Percentiles rank a stretch among this genome's conserved stretches.
phyloP scores from a whole-genome alignment of 2,329 filamentous ascomycete species.

The Cladosporium velox region DNA sequence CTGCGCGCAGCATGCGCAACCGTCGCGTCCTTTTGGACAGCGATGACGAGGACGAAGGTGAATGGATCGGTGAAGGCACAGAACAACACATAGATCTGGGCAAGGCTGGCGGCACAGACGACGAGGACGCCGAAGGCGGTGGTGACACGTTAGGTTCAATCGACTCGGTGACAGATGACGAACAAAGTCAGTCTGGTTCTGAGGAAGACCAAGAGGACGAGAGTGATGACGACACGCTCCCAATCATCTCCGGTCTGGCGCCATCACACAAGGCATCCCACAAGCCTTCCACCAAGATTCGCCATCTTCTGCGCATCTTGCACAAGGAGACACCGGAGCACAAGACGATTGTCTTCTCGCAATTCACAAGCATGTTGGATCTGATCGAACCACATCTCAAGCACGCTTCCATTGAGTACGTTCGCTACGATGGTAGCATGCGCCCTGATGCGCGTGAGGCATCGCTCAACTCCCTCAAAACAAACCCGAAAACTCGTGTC shows the following conservation, averaged over 20 bases:
- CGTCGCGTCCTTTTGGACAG: slow-evolving; percentile 65
- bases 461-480: slow-evolving; percentile 74
- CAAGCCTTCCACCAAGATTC: slow-evolving; percentile 84
- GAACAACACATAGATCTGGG: slow-evolving; percentile 57
- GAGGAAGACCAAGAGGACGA: slow-evolving; percentile 46
- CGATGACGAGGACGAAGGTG: slow-evolving; percentile 61
- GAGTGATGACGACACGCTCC: slow-evolving; percentile 34
- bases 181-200: slow-evolving; percentile 50
- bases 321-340: slow-evolving; percentile 75
- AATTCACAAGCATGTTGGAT: slow-evolving; percentile 98
- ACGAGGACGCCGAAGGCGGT: slow-evolving; percentile 84
- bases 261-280: slow-evolving; percentile 44
- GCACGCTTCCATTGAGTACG: slow-evolving; percentile 72
- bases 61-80: slow-evolving; percentile 75
- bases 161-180: slow-evolving; percentile 62
- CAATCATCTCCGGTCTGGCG: slow-evolving; percentile 32
- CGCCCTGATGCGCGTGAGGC: slow-evolving; percentile 89
- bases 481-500: slow-evolving; percentile 73
- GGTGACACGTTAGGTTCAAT: slow-evolving; percentile 76
- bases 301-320: slow-evolving; percentile 78
- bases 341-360: slow-evolving; percentile 98
- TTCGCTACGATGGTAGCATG: slow-evolving; percentile 95
- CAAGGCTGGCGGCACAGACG: slow-evolving; percentile 79
- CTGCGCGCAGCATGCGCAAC: slow-evolving; percentile 48
- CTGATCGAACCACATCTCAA: slow-evolving; percentile 89